Evolutionary conservation across 1,139 yeast genomes (phyloP).

Genomic region (Citeromyces siamensis): DNA sequence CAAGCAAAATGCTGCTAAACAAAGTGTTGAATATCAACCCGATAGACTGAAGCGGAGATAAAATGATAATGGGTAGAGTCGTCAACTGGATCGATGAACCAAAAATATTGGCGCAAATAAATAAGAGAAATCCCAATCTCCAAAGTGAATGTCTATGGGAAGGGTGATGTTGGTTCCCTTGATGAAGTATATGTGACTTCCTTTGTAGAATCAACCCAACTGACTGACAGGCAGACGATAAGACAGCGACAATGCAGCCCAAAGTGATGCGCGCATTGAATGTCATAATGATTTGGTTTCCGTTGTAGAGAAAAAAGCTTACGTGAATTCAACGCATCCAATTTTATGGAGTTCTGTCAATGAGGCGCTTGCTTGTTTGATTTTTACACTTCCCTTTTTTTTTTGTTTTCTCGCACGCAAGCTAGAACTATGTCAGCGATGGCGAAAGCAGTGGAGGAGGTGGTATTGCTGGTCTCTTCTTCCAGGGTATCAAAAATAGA

Average conservation of each 20-base stretch:
- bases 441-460: slow-evolving; percentile 10
- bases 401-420: neutral
- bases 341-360: too few relatives aligned
- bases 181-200: slow-evolving; percentile 50
- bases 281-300: slow-evolving; percentile 8
- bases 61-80: slow-evolving; percentile 67
- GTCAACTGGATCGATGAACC: slow-evolving; percentile 81
- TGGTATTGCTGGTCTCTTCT: slow-evolving; percentile 9
- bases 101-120: slow-evolving; percentile 60
- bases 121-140: slow-evolving; percentile 63
- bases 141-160: slow-evolving; percentile 53
- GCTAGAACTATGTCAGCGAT: slow-evolving; percentile 8
- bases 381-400: slow-evolving; percentile 1
- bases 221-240: slow-evolving; percentile 75
- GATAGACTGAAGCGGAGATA: slow-evolving; percentile 78
- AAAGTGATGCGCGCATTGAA: slow-evolving; percentile 18
- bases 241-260: slow-evolving; percentile 67
- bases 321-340: too few relatives aligned
- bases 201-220: slow-evolving; percentile 78
- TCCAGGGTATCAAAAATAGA: slow-evolving; percentile 9
- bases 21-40: slow-evolving; percentile 80
- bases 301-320: neutral
- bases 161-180: slow-evolving; percentile 18
- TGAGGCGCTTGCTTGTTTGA: too few relatives aligned
- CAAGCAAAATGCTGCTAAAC: slow-evolving; percentile 55